Conservation (phyloP, 2,329 filamentous ascomycete genomes). For the Penicillium sp. region DNA sequence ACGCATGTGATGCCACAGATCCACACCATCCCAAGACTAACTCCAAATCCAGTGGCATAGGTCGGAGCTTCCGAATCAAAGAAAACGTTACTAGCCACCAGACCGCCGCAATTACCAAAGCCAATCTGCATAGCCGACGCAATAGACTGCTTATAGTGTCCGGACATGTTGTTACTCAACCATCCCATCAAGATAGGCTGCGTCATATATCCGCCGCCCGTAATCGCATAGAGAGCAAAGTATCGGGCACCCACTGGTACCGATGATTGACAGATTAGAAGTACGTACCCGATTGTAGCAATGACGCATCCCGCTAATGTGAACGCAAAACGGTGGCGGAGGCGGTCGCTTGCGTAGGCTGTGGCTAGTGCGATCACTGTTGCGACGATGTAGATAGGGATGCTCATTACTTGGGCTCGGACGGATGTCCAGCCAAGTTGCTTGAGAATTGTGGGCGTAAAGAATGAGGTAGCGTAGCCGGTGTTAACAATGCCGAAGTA, state of each 20-base stretch:
- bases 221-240: conserved; percentile 56
- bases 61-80: conserved; percentile 29
- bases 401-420: conserved; percentile 49
- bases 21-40: conserved; percentile 36
- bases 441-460: conserved; percentile 44
- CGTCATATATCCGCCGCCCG: conserved; percentile 54
- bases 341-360: conserved; percentile 52
- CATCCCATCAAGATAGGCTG: conserved; percentile 58
- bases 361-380: conserved; percentile 57
- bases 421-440: conserved; percentile 58
- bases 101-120: conserved; percentile 36
- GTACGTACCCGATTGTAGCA: conserved; percentile 55
- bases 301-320: conserved; percentile 52
- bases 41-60: conserved; percentile 30
- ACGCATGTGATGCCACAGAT: conserved; percentile 32
- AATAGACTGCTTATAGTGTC: conserved; percentile 59
- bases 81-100: conserved; percentile 39
- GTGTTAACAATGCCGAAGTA: conserved; percentile 61
- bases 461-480: conserved; percentile 46
- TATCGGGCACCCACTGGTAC: conserved; percentile 53
- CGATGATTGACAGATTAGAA: conserved; percentile 52
- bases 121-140: conserved; percentile 53
- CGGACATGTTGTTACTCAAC: conserved; percentile 58
- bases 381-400: conserved; percentile 62
- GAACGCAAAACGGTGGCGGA: conserved; percentile 56